Percentiles rank a stretch among this genome's conserved stretches.
Evolutionary conservation across 306 rosid genomes (phyloP).

Genomic region (Trifolium repens): DNA sequence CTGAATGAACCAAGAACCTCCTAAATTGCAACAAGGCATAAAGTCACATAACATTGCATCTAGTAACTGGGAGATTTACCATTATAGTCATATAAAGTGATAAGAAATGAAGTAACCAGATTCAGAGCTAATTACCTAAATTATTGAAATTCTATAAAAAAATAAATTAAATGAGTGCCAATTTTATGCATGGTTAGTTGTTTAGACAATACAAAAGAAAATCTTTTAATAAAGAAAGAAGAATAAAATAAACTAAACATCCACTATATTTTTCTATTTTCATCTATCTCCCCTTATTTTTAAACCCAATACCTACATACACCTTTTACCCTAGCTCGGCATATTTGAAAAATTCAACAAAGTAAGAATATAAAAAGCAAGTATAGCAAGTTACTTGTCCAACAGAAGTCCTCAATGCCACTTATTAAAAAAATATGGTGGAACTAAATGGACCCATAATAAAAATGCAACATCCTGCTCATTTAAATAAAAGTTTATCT

Average conservation of each 20-base stretch:
- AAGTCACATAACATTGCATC: background rate
- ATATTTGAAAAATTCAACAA: background rate
- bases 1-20: conserved; percentile 16
- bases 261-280: conserved; percentile 26
- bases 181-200: background rate
- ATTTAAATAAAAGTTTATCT: background rate
- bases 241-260: conserved; percentile 8
- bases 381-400: conserved; percentile 9
- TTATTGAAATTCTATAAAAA: conserved; percentile 11
- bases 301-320: conserved; percentile 14
- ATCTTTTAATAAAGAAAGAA: conserved; percentile 9
- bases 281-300: background rate
- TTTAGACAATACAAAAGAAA: conserved; percentile 16
- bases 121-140: background rate
- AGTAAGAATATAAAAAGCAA: conserved; percentile 6
- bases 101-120: conserved; percentile 2
- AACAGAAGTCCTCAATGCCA: conserved; percentile 14
- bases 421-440: conserved; percentile 5
- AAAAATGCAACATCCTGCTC: conserved; percentile 23
- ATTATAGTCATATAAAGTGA: background rate
- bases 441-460: conserved; percentile 16
- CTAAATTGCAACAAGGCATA: conserved; percentile 6
- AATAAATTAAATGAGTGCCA: background rate
- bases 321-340: background rate
- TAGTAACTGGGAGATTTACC: conserved; percentile 16